These are phyloP conservation scores for Ajuga reptans DNA, from an alignment of 305 asterid genomes.

Conservation along the genomic window DNA sequence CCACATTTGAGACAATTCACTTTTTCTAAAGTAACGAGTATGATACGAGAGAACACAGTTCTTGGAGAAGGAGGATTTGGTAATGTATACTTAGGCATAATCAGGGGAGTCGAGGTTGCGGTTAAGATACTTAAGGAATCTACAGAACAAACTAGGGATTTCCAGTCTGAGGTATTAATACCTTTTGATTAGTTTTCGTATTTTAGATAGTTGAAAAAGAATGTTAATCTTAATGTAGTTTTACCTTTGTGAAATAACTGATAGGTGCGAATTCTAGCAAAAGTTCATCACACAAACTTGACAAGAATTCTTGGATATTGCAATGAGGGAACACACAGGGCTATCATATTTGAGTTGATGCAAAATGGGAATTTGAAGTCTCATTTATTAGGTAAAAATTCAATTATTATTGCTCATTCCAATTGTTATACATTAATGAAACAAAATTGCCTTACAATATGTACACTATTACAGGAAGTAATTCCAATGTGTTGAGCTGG, in stretches of 20 bases:
- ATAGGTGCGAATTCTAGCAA: slow-evolving; percentile 27
- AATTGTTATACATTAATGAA: neutral
- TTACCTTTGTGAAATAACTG: too few species aligned
- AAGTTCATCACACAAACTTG: slow-evolving; percentile 30
- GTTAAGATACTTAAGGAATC: slow-evolving; percentile 36
- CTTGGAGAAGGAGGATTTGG: slow-evolving; percentile 56
- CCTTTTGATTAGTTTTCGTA: too few species aligned
- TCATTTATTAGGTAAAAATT: slow-evolving; percentile 26
- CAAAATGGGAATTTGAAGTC: slow-evolving; percentile 20
- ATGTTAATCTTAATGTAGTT: too few species aligned
- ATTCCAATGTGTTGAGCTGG: slow-evolving; percentile 20
- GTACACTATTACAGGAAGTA: neutral
- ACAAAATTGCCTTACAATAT: too few species aligned
- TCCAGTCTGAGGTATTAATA: slow-evolving; percentile 28
- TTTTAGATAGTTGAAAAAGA: too few species aligned
- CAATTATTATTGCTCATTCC: neutral
- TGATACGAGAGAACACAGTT: slow-evolving; percentile 28
- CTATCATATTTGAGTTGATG: slow-evolving; percentile 27
- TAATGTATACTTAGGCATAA: slow-evolving; percentile 32
- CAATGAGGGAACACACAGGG: slow-evolving; percentile 18
- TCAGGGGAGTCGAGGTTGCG: slow-evolving; percentile 31
- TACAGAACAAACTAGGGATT: slow-evolving; percentile 25
- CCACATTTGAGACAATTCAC: slow-evolving; percentile 23
- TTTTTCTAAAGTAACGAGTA: slow-evolving; percentile 25
- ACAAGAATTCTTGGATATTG: slow-evolving; percentile 29